Base-by-base conservation (phyloP, 805 yeast species). In the Monosporozyma aquatica region DNA sequence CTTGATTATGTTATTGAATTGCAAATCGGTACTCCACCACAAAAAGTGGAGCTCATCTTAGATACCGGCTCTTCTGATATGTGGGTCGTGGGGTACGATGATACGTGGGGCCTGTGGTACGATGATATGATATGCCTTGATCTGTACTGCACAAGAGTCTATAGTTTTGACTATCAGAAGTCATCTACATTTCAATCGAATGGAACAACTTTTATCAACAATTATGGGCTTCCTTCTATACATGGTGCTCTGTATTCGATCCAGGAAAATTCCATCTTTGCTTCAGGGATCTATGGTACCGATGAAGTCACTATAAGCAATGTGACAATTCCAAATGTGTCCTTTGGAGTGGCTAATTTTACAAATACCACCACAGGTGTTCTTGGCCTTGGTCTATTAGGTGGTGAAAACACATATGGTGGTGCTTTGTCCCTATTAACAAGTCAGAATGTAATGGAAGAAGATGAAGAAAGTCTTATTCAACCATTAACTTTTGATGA, bases 51-150 rank as follows among this genome's bases (percentile, higher is more conserved):
- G 8, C 76, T 81, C 9, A 56, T 79, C 27, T 56, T 82, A n/a
- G 90, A 82, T 53, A 82, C 89, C 1, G 90, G 89, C 2, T 80
- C 87, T 0, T 72, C 83, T 0, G 89, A 82, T 55, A 61, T 82
- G n/a, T 82, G 61, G 59, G 74, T 80, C 18, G 65, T 61, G 49
- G 65, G 67, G 24, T 57, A 64, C 3, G 35, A 38, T 4, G n/a
- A n/a, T n/a, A n/a, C n/a, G n/a, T n/a, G n/a, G n/a, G n/a, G n/a
- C n/a, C n/a, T n/a, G n/a, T n/a, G n/a, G n/a, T n/a, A n/a, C n/a
- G n/a, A n/a, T n/a, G n/a, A n/a, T n/a, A n/a, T n/a, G n/a, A n/a
- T n/a, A n/a, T n/a, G n/a, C n/a, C n/a, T n/a, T n/a, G n/a, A n/a
- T n/a, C n/a, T n/a, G n/a, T n/a, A n/a, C n/a, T n/a, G n/a, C n/a